Evolutionary conservation across 768 basidiomycete genomes (phyloP).

Genomic region (Mycena rosella): DNA sequence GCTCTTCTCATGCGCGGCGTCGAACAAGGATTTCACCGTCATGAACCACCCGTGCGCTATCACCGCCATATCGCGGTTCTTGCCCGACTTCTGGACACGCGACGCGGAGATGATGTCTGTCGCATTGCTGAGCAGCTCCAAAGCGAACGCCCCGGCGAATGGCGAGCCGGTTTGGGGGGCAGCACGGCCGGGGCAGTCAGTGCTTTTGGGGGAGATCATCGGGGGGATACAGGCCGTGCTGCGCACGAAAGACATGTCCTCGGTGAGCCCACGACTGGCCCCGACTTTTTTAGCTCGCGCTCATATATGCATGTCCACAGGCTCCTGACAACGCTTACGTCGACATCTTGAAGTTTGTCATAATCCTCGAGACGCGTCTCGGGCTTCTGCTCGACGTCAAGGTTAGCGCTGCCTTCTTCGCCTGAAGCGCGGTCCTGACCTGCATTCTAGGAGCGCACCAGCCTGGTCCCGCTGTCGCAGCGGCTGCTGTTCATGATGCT

Average conservation of each 20-base stretch:
- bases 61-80: conserved; percentile 62
- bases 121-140: conserved; percentile 70
- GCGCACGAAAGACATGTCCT: conserved; percentile 55
- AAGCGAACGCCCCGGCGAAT: conserved; percentile 32
- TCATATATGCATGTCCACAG: conserved; percentile 36
- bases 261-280: conserved; percentile 43
- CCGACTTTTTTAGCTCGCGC: background rate
- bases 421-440: background rate
- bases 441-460: conserved; percentile 64
- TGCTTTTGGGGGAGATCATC: conserved; percentile 74
- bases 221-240: conserved; percentile 60
- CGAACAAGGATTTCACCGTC: conserved; percentile 70
- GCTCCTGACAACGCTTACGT: conserved; percentile 45
- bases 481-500: conserved; percentile 71
- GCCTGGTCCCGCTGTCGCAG: conserved; percentile 66
- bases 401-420: conserved; percentile 48
- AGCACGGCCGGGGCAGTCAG: conserved; percentile 72
- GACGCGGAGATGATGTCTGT: conserved; percentile 83
- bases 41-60: conserved; percentile 71
- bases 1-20: conserved; percentile 76
- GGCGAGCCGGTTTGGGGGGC: conserved; percentile 54
- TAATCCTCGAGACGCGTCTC: conserved; percentile 68
- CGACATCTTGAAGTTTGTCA: conserved; percentile 61
- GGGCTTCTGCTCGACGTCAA: conserved; percentile 68
- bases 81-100: conserved; percentile 74